Percentiles rank a stretch among this genome's conserved stretches.
These are phyloP conservation scores for Camellia sinensis DNA, from an alignment of 148 eudicot species.

Conservation along the genomic window DNA sequence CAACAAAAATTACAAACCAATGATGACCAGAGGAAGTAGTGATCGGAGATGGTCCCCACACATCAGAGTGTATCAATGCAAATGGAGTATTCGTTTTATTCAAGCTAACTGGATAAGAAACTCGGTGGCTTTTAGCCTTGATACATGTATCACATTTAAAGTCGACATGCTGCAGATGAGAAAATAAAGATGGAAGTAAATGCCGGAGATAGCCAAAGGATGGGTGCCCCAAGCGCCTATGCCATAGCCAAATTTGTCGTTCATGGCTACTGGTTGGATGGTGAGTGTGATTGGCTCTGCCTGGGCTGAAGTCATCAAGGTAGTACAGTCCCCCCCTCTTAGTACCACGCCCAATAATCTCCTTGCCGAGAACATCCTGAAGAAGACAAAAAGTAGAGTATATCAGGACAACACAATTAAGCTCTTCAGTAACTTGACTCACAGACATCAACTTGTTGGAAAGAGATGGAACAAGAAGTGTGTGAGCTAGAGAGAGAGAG, in stretches of 20 bases:
- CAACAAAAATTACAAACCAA: background rate
- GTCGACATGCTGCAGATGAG: background rate
- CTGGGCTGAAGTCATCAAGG: background rate
- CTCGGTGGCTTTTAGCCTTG: background rate
- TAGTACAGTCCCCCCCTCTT: background rate
- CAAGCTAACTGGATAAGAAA: background rate
- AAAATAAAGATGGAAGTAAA: background rate
- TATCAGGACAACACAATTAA: background rate
- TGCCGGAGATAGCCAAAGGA: background rate
- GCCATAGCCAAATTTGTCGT: background rate
- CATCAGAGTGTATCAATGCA: background rate
- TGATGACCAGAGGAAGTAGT: background rate
- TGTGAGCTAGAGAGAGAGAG: background rate
- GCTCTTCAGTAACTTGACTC: background rate
- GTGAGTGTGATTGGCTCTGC: background rate
- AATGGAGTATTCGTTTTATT: background rate
- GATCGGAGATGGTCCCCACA: background rate
- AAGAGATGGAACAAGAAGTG: background rate
- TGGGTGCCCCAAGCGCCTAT: background rate
- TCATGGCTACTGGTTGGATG: background rate
- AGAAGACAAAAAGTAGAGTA: background rate
- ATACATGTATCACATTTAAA: background rate
- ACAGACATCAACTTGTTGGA: slow-evolving; percentile 3
- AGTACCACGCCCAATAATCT: background rate
- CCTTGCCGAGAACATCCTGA: background rate